Evolutionary conservation across 768 basidiomycete species (phyloP), one percentile per base, ranked within the genome.

Genomic region (Hydnum rufescens): DNA sequence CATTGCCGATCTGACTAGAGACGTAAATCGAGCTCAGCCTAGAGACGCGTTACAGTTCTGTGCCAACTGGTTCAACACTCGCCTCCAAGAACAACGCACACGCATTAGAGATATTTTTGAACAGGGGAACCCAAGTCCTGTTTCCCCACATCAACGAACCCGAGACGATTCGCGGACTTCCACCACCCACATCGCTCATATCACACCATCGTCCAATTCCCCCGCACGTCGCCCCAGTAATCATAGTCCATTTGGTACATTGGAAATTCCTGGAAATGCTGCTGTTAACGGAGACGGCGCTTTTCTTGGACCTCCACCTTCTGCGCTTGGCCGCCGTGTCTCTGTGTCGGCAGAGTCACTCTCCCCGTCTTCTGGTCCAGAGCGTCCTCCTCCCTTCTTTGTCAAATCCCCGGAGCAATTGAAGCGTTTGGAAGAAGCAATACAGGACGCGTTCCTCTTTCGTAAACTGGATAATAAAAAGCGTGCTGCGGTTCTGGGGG

Each of bases 261-360:
- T 86, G 53, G 82, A 85, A 58, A 77, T 86, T 6, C 79, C 82
- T 23, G 84, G 84, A 42, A 87, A 87, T 65, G 82, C 82, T 19
- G 71, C 53, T 71, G 73, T 55, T 75, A 79, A 55, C 13, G 8
- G 5, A 51, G 23, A 30, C 28, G 47, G 42, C 6, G 25, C 22
- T 19, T 57, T 36, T 48, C 64, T 64, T 19, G 58, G 60, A 36
- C 60, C 64, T 22, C 66, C 67, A 8, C 58, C 64, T 13, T 64
- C 82, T 78, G 60, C 85, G 78, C 62, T 96, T 62, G 87, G 87
- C 29, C 78, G 95, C 32, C 79, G 95, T 42, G 84, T 86, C 2
- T 96, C 92, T 32, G 89, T 99, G 54, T 89, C 85, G 52, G 95
- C 95, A 3, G 95, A 99, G 65, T 88, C 90, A 3, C 88, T 97